Evolutionary conservation across 192 early-diverging fungal species (phyloP).

Genomic region (Thamnidium elegans): DNA sequence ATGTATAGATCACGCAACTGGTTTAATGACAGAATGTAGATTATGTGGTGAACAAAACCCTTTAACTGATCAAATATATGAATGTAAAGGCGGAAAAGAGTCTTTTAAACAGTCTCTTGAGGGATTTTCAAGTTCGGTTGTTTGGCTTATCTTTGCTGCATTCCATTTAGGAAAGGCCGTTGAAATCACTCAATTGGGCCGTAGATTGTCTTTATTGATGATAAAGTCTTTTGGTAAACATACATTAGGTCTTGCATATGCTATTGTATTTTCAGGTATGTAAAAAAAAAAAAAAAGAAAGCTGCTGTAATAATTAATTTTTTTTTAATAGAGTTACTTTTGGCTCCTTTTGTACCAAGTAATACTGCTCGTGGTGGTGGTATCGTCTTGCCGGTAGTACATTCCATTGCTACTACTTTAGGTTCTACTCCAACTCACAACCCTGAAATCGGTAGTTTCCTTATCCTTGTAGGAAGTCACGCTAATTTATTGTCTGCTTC

Average conservation of each 20-base stretch:
- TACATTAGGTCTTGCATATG: slow-evolving; percentile 54
- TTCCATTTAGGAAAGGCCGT: slow-evolving; percentile 70
- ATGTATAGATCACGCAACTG: slow-evolving; percentile 47
- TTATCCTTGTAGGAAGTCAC: slow-evolving; percentile 59
- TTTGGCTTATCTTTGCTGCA: slow-evolving; percentile 70
- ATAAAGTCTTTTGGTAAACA: slow-evolving; percentile 50
- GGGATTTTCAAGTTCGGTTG: slow-evolving; percentile 60
- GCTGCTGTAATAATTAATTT: too few species aligned
- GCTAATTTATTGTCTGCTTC: slow-evolving; percentile 73
- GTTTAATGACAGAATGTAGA: slow-evolving; percentile 46
- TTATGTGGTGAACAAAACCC: slow-evolving; percentile 39
- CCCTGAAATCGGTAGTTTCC: slow-evolving; percentile 46
- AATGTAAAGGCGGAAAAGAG: slow-evolving; percentile 53
- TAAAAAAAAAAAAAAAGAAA: too few species aligned
- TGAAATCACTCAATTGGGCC: slow-evolving; percentile 59
- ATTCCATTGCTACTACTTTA: slow-evolving; percentile 55
- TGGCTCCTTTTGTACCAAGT: slow-evolving; percentile 68
- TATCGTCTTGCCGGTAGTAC: slow-evolving; percentile 69
- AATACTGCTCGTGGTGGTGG: slow-evolving; percentile 78
- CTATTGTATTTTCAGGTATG: slow-evolving; percentile 35
- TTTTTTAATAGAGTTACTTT: slow-evolving; percentile 37
- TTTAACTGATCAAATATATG: slow-evolving; percentile 36
- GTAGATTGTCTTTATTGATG: slow-evolving; percentile 57
- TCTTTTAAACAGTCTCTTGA: slow-evolving; percentile 58
- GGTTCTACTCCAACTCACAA: slow-evolving; percentile 37